Evolutionary conservation across 163 green algal species (phyloP), one percentile per base, ranked within the genome.

Genomic region (Coccomyxa subellipsoidea): DNA sequence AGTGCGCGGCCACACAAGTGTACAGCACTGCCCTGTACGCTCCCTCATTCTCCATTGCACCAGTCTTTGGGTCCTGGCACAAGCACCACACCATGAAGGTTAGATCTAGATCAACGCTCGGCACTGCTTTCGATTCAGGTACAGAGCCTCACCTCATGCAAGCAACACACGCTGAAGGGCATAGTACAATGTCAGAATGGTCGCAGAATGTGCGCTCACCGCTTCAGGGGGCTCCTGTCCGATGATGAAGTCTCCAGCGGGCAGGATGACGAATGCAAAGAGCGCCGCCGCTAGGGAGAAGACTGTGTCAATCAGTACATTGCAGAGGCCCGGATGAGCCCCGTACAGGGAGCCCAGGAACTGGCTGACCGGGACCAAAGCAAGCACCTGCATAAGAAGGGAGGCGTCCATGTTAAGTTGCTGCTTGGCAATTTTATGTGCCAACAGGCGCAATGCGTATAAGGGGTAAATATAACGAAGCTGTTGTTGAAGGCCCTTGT

Each of bases 241-340:
- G 8, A 91, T 82, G 15, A 90, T 12, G 8, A 72, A 23, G 37
- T 91, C 88, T 47, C 86, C 38, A 18, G 76, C 38, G 15, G 88
- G 88, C 38, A 90, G 82, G 7, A 85, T 77, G 0, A 87, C 25
- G 59, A 91, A 91, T 21, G 82, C 82, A n/a, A 89, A 85, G 21
- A 79, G 69, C 0, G 73, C 80, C 15, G 78, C 83, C 31, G 35
- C 39, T 6, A 82, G 69, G 12, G 82, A 80, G 40, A 82, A 66
- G 38, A 40, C 82, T 47, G 82, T 71, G 35, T 76, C 32, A 10
- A 85, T 69, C 8, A 85, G n/a, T 54, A 77, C 35, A 15, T 35
- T 35, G 78, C 78, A 76, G 29, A 23, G 3, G 31, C 1, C 12
- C 15, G 75, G 75, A 25, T 79, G 38, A 37, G 21, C 27, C 23